Evolutionary conservation across 345 rosid genomes (phyloP).

Genomic region (Nephelium lappaceum): DNA sequence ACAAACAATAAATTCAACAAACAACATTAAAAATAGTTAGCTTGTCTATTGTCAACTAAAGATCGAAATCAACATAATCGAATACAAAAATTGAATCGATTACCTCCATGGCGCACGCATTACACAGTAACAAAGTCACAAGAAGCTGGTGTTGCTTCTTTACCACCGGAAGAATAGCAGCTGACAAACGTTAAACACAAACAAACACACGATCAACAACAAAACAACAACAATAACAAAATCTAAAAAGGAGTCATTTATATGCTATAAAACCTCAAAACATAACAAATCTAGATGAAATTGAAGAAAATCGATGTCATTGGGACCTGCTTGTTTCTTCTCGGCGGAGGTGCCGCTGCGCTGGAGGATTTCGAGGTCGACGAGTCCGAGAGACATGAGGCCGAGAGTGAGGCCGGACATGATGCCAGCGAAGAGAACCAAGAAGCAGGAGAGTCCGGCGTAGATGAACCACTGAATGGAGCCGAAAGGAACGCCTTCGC

Average conservation of each 20-base stretch:
- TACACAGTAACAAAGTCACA: slow-evolving; percentile 86
- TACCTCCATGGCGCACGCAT: slow-evolving; percentile 97
- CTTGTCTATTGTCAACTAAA: background rate
- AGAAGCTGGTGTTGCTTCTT: slow-evolving; percentile 96
- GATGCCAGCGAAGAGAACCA: slow-evolving; percentile 93
- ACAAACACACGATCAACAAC: too few species aligned
- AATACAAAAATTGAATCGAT: background rate
- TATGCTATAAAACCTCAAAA: background rate
- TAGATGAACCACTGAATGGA: slow-evolving; percentile 58
- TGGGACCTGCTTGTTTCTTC: slow-evolving; percentile 88
- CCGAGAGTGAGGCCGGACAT: slow-evolving; percentile 98
- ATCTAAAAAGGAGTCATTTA: background rate
- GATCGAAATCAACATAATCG: background rate
- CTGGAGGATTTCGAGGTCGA: slow-evolving; percentile 93
- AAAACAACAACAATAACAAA: background rate
- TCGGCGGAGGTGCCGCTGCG: slow-evolving; percentile 83
- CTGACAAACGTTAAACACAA: slow-evolving; percentile 34
- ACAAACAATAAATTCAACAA: background rate
- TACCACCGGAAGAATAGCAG: slow-evolving; percentile 83
- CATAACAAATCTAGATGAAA: background rate
- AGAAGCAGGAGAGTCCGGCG: slow-evolving; percentile 72
- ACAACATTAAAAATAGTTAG: background rate
- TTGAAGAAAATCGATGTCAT: background rate
- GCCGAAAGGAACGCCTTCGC: slow-evolving; percentile 59
- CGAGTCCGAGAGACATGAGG: slow-evolving; percentile 96